phyloP scores from a whole-genome alignment of 2,329 filamentous ascomycete species.

The Hymenoscyphus repandus region DNA sequence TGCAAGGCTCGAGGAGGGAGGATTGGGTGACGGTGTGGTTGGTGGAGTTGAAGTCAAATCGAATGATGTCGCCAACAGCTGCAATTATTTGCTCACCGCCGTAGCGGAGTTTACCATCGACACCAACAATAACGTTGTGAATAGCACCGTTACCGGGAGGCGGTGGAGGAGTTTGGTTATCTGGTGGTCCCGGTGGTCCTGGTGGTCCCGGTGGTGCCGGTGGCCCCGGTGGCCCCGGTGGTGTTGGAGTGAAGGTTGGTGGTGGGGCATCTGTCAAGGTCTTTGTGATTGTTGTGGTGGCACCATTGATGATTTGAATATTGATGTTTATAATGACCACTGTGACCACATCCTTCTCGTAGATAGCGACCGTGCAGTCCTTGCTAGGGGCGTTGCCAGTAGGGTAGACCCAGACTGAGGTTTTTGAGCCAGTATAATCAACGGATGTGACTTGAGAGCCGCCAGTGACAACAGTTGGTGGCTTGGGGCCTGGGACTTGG shows the following conservation, averaged over 20 bases:
- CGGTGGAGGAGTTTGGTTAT: background rate
- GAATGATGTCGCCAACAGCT: constrained; percentile 59
- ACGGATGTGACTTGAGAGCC: constrained; percentile 12
- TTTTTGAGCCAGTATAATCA: constrained; percentile 5
- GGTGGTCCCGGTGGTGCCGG: too few species aligned
- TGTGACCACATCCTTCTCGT: constrained; percentile 10
- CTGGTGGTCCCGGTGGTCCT: background rate
- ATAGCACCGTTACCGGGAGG: background rate
- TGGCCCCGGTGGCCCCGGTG: too few species aligned
- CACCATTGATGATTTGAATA: constrained; percentile 11
- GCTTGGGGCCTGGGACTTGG: background rate
- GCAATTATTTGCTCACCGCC: constrained; percentile 54
- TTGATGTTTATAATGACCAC: constrained; percentile 12
- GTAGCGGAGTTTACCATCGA: constrained; percentile 35
- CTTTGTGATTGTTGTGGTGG: constrained; percentile 8
- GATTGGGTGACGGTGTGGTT: constrained; percentile 74
- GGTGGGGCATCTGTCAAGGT: constrained; percentile 6
- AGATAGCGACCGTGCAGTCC: constrained; percentile 17
- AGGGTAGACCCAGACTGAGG: constrained; percentile 16
- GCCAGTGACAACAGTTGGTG: constrained; percentile 6
- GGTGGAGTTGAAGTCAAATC: constrained; percentile 64
- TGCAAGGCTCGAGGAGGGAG: constrained; percentile 59
- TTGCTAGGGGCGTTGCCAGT: constrained; percentile 8
- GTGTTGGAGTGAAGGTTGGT: background rate
- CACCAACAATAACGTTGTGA: constrained; percentile 11